Conservation (phyloP, 179 eudicot genomes). For the Drosera spatulata region DNA sequence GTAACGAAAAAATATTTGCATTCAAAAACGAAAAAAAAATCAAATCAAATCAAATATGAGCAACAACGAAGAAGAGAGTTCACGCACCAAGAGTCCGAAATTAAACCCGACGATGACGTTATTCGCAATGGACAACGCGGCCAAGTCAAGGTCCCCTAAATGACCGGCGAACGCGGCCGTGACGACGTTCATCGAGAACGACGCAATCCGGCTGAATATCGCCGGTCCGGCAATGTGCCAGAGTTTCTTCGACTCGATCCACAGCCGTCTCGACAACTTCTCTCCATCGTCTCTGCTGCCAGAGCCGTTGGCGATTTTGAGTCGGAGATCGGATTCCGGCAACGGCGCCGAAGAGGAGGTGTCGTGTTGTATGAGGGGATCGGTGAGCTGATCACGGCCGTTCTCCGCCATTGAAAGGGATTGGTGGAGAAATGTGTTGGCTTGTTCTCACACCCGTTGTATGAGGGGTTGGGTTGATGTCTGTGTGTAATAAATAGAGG, state of each 20-base stretch:
- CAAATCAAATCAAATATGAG: no score
- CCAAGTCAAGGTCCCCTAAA: neutral
- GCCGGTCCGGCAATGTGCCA: neutral
- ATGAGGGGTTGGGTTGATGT: no score
- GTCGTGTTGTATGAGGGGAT: no score
- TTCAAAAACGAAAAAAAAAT: no score
- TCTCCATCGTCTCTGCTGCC: neutral
- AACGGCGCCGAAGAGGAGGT: no score
- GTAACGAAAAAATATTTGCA: no score
- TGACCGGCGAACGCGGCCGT: neutral
- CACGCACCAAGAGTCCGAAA: slow-evolving; percentile 25
- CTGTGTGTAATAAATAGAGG: no score
- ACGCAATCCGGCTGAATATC: neutral
- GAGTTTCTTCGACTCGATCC: neutral
- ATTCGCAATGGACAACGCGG: slow-evolving; percentile 10
- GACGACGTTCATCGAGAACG: neutral
- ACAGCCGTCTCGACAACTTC: neutral
- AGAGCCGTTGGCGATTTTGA: neutral
- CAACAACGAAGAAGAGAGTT: neutral
- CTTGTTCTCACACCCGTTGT: no score
- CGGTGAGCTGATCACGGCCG: no score
- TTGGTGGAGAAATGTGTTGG: no score
- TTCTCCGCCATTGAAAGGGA: no score
- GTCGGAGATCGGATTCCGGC: no score
- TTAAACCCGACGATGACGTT: slow-evolving; percentile 32